Base-by-base conservation (phyloP, 495 filamentous ascomycete genomes). In the Trichoderma reesei region DNA sequence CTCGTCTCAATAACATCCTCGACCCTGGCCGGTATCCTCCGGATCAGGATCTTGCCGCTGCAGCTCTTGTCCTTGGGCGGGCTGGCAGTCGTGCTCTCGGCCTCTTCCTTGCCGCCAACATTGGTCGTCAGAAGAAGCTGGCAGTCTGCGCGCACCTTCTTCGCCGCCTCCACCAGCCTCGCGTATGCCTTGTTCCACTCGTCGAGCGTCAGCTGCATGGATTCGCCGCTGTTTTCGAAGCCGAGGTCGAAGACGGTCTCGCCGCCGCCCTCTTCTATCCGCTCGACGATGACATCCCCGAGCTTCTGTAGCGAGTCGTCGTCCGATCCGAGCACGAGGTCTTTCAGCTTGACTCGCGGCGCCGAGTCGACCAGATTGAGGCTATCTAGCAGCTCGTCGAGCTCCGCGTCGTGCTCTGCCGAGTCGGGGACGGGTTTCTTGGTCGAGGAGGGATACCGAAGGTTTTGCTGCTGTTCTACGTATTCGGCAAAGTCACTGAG, bases 401-500 rank as follows among this genome's bases (percentile, higher is more conserved):
- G 85, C 72, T 98, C 94, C 74, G 96, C 92, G 60, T 96, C 90
- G 70, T 93, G 86, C 69, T 78, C 64, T 67, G 68, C 62, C 64
- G 73, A 41, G 69, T 76, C 42, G 69, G 72, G 63, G 66, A 80
- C 65, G 7, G 74, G 41, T 11, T 72, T 61, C 39, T 76, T 77
- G 42, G 73, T 60, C 16, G 42, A 48, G 44, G 62, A 68, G 44
- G 83, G 74, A 73, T 83, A 79, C 31, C 85, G 78, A 68, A 87
- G 72, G 4, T 84, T 82, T 74, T 97, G 93, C 73, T 98, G 91
- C 75, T 92, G 87, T 73, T 97, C 92, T 65, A 96, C 95, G 68
- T 96, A 98, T 74, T 98, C 94, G 72, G 95, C 91, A 71, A 98
- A 98, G 68, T 97, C 94, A 80, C 89, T 93, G 65, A 98, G 81